Conservation (phyloP, 2,329 filamentous ascomycete species). For the Ophiocordyceps camponoti-leonardi region DNA sequence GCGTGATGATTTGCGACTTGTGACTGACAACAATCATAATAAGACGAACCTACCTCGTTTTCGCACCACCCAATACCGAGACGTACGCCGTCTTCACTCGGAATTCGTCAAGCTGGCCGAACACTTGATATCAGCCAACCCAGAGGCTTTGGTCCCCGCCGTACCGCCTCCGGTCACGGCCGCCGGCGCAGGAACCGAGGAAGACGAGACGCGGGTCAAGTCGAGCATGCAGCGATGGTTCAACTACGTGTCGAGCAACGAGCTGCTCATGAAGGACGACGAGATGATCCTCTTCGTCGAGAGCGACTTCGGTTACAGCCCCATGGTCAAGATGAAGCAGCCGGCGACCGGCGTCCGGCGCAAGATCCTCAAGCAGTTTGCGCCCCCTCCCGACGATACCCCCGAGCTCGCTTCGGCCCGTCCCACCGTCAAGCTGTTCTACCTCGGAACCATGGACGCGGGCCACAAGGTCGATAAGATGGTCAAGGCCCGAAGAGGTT, state of each 20-base stretch:
- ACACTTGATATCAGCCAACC: slow-evolving; percentile 93
- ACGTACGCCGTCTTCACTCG: slow-evolving; percentile 85
- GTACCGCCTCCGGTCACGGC: slow-evolving; percentile 91
- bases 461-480: slow-evolving; percentile 91
- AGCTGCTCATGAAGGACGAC: slow-evolving; percentile 84
- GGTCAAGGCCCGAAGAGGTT: slow-evolving; percentile 83
- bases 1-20: background rate
- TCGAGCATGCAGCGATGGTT: slow-evolving; percentile 85
- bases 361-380: slow-evolving; percentile 96
- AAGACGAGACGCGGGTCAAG: slow-evolving; percentile 84
- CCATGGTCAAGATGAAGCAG: slow-evolving; percentile 88
- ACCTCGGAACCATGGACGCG: slow-evolving; percentile 89
- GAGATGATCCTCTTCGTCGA: slow-evolving; percentile 99
- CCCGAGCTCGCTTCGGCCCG: slow-evolving; percentile 82
- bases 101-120: slow-evolving; percentile 95
- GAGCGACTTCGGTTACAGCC: slow-evolving; percentile 95
- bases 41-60: slow-evolving; percentile 98
- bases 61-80: slow-evolving; percentile 92
- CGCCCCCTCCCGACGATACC: slow-evolving; percentile 90
- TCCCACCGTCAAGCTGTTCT: slow-evolving; percentile 87
- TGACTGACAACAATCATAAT: background rate
- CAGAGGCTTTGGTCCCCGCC: slow-evolving; percentile 83
- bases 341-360: slow-evolving; percentile 88
- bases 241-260: slow-evolving; percentile 81
- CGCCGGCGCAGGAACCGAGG: slow-evolving; percentile 86